These are phyloP conservation scores for Hymenoscyphus occultus DNA, from an alignment of 2,329 filamentous ascomycete species.

Conservation along the genomic window DNA sequence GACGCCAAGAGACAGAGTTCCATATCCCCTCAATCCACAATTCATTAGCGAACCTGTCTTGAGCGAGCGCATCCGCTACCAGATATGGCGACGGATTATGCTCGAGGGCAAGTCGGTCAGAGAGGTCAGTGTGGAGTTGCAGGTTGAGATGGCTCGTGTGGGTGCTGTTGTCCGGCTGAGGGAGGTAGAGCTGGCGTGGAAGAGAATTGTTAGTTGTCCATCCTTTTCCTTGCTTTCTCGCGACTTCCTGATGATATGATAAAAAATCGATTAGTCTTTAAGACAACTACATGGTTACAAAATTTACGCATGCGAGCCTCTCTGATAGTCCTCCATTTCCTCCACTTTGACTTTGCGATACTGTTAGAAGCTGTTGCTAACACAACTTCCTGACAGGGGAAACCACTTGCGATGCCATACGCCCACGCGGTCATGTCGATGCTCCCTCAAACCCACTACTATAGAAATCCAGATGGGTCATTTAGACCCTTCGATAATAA, in stretches of 20 bases:
- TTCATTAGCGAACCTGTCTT: slow-evolving; percentile 62
- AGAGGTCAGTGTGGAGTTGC: slow-evolving; percentile 60
- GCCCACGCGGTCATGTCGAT: slow-evolving; percentile 72
- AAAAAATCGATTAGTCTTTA: slow-evolving; percentile 99
- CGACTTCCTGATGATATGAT: slow-evolving; percentile 62
- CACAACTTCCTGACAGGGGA: slow-evolving; percentile 53
- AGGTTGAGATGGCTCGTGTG: slow-evolving; percentile 66
- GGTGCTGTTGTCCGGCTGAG: slow-evolving; percentile 68
- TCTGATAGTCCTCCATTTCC: slow-evolving; percentile 52
- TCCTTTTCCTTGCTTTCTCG: slow-evolving; percentile 26
- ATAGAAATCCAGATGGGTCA: slow-evolving; percentile 48
- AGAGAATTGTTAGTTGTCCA: slow-evolving; percentile 54
- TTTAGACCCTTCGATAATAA: slow-evolving; percentile 41
- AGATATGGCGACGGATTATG: slow-evolving; percentile 59
- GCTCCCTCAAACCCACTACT: slow-evolving; percentile 71
- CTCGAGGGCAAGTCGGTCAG: slow-evolving; percentile 54
- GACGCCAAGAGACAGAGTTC: slow-evolving; percentile 35
- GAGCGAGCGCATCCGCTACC: slow-evolving; percentile 61
- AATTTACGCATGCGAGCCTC: slow-evolving; percentile 70
- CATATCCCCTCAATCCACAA: slow-evolving; percentile 59
- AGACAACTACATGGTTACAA: slow-evolving; percentile 92
- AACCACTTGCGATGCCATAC: slow-evolving; percentile 74
- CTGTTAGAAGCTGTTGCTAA: slow-evolving; percentile 23
- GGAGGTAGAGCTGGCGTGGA: slow-evolving; percentile 65
- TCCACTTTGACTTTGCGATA: not conserved